Evolutionary conservation across 2,329 filamentous ascomycete genomes (phyloP).

Genomic region (Xylaria sp.): DNA sequence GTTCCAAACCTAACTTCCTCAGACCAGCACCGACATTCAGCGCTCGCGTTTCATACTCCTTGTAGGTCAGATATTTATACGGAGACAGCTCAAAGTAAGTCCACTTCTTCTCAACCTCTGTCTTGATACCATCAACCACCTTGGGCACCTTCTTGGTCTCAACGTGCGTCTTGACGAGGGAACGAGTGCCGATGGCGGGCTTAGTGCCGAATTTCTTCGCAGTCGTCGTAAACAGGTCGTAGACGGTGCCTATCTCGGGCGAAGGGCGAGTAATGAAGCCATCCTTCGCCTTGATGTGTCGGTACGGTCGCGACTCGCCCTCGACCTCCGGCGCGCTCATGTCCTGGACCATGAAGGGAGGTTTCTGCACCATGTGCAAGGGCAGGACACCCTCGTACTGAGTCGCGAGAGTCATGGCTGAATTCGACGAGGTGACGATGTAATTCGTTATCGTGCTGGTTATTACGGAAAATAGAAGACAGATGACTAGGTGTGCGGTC

Average conservation of each 20-base stretch:
- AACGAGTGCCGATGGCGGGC: constrained; percentile 76
- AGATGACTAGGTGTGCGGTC: neutral
- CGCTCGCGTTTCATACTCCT: constrained; percentile 78
- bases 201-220: constrained; percentile 71
- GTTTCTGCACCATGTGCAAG: constrained; percentile 71
- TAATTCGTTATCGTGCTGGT: constrained; percentile 2
- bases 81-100: constrained; percentile 85
- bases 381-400: constrained; percentile 59
- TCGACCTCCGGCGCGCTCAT: constrained; percentile 74
- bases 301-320: constrained; percentile 86
- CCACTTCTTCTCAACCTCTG: constrained; percentile 90
- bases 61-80: constrained; percentile 81
- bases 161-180: constrained; percentile 79
- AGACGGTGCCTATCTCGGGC: constrained; percentile 79
- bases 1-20: constrained; percentile 76
- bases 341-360: constrained; percentile 80
- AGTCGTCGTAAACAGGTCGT: constrained; percentile 79
- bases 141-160: constrained; percentile 93
- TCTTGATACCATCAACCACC: constrained; percentile 81
- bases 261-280: constrained; percentile 73
- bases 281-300: constrained; percentile 77
- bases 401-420: constrained; percentile 45
- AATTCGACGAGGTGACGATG: constrained; percentile 6
- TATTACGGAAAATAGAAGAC: neutral
- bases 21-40: constrained; percentile 78